Base-by-base conservation (phyloP, 192 early-diverging fungal genomes). In the Pilobolus umbonatus region DNA sequence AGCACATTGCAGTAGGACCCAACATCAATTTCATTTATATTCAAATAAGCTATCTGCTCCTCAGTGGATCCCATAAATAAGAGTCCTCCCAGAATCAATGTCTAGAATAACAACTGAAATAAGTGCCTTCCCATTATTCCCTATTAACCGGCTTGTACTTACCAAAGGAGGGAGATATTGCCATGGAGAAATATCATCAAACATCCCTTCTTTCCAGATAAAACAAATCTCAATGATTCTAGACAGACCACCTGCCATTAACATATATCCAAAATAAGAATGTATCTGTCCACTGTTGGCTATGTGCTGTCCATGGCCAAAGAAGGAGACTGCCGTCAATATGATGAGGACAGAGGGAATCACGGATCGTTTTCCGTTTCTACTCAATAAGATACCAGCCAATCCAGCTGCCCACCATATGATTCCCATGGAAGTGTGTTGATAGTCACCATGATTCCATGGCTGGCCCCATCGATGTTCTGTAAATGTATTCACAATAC, bases 401-500 rank as follows among this genome's bases (percentile, higher is more conserved):
- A 80, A 58, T 19, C 85, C 85, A 53, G 78, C 85, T 46, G 74
- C 71, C 65, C 80, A 83, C 85, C 85, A 87, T 56, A 87, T 75
- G 29, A 87, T 80, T 44, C 85, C 85, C 61, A 87, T 63, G 21
- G 79, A 75, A 4, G 85, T 87, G 59, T 87, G 81, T 57, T 87
- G 85, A 59, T 81, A 71, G 50, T 86, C 85, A 48, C 81, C 80
- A 55, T 85, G 79, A 43, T 74, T 80, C 85, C 85, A 86, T 55
- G 71, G 22, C 5, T 48, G 43, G 11, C 71, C 71, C 71, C 71
- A 73, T 44, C 70, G 62, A 32, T 87, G 85, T 67, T 87, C 85
- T 8, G 85, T 87, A 35, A 83, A 87, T 9, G 85, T 83, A 61
- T 87, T 87, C 53, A 85, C 71, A 60, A 83, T 78, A 17, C 85